Evolutionary conservation across 345 rosid species (phyloP).

Genomic region (Acer saccharum): DNA sequence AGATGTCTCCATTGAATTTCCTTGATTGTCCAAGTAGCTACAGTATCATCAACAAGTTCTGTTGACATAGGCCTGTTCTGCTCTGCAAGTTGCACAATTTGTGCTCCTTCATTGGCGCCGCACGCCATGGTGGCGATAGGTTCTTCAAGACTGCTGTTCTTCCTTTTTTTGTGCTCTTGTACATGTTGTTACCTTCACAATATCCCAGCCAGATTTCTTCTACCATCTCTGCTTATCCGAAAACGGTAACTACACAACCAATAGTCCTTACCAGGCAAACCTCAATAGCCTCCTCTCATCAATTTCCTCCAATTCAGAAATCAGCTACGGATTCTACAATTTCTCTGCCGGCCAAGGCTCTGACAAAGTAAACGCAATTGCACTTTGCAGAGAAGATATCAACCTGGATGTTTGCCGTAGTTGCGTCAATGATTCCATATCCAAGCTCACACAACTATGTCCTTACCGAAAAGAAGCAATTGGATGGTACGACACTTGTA

Average conservation of each 20-base stretch:
- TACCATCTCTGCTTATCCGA: neutral
- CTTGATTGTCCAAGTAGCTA: too few species aligned
- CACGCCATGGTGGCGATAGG: too few species aligned
- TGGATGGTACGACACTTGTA: conserved; percentile 18
- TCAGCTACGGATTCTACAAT: conserved; percentile 25
- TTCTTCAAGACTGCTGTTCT: too few species aligned
- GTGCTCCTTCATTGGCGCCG: too few species aligned
- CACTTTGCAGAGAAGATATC: conserved; percentile 49
- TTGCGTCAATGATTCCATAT: conserved; percentile 30
- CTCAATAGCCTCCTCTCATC: conserved; percentile 21
- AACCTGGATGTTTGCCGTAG: conserved; percentile 29
- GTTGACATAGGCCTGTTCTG: too few species aligned
- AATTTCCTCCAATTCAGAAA: conserved; percentile 14
- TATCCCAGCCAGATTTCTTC: neutral
- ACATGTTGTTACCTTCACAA: neutral
- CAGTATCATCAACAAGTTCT: too few species aligned
- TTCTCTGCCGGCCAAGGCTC: neutral
- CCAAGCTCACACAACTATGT: conserved; percentile 5
- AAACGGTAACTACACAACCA: conserved; percentile 15
- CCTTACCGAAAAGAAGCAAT: conserved; percentile 13
- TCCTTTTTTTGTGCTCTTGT: too few species aligned
- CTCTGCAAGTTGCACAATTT: too few species aligned
- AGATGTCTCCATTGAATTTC: too few species aligned
- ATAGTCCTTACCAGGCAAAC: conserved; percentile 23
- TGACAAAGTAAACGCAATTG: conserved; percentile 38